A percentile compares a stretch with the other conserved stretches of the same genome.
Evolutionary conservation across 2,329 filamentous ascomycete genomes (phyloP).

Genomic region (Kalmusia sp.): DNA sequence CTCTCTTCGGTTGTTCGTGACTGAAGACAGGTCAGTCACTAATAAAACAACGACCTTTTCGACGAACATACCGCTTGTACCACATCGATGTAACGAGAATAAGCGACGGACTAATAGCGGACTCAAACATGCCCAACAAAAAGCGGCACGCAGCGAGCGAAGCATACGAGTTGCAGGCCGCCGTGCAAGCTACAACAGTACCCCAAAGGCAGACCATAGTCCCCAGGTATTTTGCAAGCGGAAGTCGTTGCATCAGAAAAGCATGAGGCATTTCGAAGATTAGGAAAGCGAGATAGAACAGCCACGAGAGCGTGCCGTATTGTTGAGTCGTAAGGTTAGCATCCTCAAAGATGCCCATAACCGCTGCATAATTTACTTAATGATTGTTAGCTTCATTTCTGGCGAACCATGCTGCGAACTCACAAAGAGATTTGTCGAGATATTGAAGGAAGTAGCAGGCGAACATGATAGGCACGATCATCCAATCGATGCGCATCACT

Average conservation of each 20-base stretch:
- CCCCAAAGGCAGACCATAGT: conserved; percentile 24
- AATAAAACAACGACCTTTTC: neutral
- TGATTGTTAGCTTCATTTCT: neutral
- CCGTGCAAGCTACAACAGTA: conserved; percentile 20
- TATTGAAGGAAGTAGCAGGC: conserved; percentile 30
- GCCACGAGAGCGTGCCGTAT: conserved; percentile 63
- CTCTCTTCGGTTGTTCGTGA: conserved; percentile 41
- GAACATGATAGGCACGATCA: conserved; percentile 32
- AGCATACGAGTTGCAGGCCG: conserved; percentile 30
- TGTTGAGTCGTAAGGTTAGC: conserved; percentile 63
- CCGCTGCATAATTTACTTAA: conserved; percentile 57
- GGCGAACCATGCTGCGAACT: neutral
- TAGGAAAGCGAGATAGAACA: conserved; percentile 51
- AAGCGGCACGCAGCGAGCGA: conserved; percentile 61
- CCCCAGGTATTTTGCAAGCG: conserved; percentile 44
- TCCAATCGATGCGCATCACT: conserved; percentile 26
- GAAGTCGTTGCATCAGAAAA: conserved; percentile 35
- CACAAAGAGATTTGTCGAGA: conserved; percentile 28
- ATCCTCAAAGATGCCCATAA: conserved; percentile 68
- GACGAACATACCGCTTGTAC: conserved; percentile 26
- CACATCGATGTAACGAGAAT: conserved; percentile 55
- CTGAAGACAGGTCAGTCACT: conserved; percentile 7
- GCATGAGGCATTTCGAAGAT: conserved; percentile 25
- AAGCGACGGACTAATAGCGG: conserved; percentile 62
- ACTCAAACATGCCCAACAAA: conserved; percentile 63